Evolutionary conservation across 371 early-diverging fungal species (phyloP).

Genomic region (Synchytrium microbalum): DNA sequence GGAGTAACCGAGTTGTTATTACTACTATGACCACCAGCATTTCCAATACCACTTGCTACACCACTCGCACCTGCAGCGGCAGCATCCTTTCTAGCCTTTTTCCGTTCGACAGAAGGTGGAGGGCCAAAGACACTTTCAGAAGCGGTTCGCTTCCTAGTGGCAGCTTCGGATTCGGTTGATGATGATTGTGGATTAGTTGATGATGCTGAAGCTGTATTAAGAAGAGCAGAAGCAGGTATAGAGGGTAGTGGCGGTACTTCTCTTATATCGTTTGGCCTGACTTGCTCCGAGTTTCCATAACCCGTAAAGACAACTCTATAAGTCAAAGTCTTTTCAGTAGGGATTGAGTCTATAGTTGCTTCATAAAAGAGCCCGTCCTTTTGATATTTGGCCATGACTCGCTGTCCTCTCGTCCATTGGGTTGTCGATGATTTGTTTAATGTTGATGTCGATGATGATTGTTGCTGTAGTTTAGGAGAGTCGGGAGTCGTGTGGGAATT

Average conservation of each 20-base stretch:
- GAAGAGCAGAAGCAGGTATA: not conserved
- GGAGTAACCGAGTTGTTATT: slow-evolving; percentile 4
- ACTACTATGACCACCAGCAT: slow-evolving; percentile 13
- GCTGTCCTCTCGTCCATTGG: slow-evolving; percentile 49
- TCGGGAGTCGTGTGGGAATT: slow-evolving; percentile 15
- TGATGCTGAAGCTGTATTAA: not conserved
- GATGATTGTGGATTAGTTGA: not conserved
- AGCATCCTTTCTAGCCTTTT: slow-evolving; percentile 24
- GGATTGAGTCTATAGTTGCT: slow-evolving; percentile 57
- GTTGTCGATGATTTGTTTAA: slow-evolving; percentile 16
- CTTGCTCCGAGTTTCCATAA: slow-evolving; percentile 51
- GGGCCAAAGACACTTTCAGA: slow-evolving; percentile 13
- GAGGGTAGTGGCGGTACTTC: slow-evolving; percentile 17
- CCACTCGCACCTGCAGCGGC: slow-evolving; percentile 17
- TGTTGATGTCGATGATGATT: slow-evolving; percentile 10
- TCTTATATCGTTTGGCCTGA: slow-evolving; percentile 52
- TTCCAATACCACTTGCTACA: slow-evolving; percentile 11
- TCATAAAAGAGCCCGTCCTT: slow-evolving; percentile 66
- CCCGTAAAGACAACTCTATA: slow-evolving; percentile 69
- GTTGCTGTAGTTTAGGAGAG: slow-evolving; percentile 10
- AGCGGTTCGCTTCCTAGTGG: slow-evolving; percentile 34
- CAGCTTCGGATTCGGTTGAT: not conserved
- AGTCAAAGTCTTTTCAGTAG: slow-evolving; percentile 10
- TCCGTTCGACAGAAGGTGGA: slow-evolving; percentile 4
- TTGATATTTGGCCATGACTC: slow-evolving; percentile 56